A percentile compares a stretch with the other conserved stretches of the same genome.
Conservation (phyloP, 2,329 filamentous ascomycete species). For the Pseudogymnoascus sp. region DNA sequence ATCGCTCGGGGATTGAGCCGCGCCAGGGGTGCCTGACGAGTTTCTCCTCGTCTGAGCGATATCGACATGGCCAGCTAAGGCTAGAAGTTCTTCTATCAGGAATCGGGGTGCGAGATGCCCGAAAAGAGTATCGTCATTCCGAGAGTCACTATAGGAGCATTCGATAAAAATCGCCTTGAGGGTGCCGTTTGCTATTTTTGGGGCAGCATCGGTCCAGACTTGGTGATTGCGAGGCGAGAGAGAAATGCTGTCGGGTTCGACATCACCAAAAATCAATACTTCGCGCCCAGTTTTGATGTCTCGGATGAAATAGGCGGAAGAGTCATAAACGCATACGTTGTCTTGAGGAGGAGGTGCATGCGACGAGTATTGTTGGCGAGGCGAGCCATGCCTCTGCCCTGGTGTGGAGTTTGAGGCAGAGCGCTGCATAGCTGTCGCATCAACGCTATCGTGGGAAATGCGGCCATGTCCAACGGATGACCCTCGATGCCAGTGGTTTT, state of each 20-base stretch:
- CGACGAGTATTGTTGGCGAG: not conserved
- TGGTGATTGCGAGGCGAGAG: constrained; percentile 69
- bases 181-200: constrained; percentile 65
- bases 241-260: constrained; percentile 84
- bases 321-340: constrained; percentile 66
- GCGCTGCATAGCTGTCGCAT: not conserved
- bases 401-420: not conserved
- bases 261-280: constrained; percentile 88
- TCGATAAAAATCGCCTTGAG: constrained; percentile 87
- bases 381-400: not conserved
- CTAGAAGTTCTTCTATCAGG: constrained; percentile 67
- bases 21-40: constrained; percentile 4
- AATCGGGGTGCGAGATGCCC: constrained; percentile 83
- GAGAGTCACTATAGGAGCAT: constrained; percentile 82
- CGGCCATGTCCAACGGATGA: constrained; percentile 25
- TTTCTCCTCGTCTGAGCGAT: not conserved
- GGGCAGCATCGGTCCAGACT: constrained; percentile 83
- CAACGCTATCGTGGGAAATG: not conserved
- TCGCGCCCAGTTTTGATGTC: constrained; percentile 63
- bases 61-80: constrained; percentile 45
- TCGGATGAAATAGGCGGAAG: constrained; percentile 87
- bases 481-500: constrained; percentile 59
- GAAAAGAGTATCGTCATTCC: constrained; percentile 69
- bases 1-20: not conserved
- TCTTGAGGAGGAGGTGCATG: constrained; percentile 26